Base-by-base conservation (phyloP, 1,284 basidiomycete genomes). In the Papiliotrema flavescens region DNA sequence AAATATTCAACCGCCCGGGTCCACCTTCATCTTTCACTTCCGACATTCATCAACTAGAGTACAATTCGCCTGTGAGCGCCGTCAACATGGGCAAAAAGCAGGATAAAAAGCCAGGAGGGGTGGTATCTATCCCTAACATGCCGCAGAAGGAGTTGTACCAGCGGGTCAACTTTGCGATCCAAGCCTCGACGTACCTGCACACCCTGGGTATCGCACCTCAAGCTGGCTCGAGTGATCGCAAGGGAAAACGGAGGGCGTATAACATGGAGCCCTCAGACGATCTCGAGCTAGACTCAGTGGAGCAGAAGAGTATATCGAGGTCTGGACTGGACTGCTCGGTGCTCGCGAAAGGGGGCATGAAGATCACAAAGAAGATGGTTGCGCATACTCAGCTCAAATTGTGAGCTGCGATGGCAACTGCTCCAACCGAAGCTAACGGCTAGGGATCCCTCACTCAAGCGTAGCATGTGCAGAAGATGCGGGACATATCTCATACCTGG, bases 341-440 rank as follows among this genome's bases (percentile, higher is more conserved):
- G 13, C 53, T 72, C 1, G 68, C 67, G 13, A 63, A 63, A 46
- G 49, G 55, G 14, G 55, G 54, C n/a, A 65, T 72, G 58, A 62
- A 54, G 22, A 54, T 62, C 0, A 60, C 62, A 45, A 65, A 59
- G 49, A 58, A 53, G 44, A 70, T 73, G 67, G 63, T 60, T 1
- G 66, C 64, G 4, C 73, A 75, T 55, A 73, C 66, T 51, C 69
- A 70, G 53, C 54, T 75, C 40, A 73, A 73, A 44, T 51, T 70
- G 73, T 73, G 39, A 53, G 71, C 57, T 2, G 19, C 14, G 5
- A 14, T 37, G 9, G 44, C 6, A 17, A 22, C n/a, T 35, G 17
- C 15, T 44, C 15, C 36, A 15, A 28, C 26, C n/a, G n/a, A 32
- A 47, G 17, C 45, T 52, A 34, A 49, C 9, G n/a, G n/a, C 7